Evolutionary conservation across 2,329 filamentous ascomycete species (phyloP).

Genomic region (Metarhizium album): DNA sequence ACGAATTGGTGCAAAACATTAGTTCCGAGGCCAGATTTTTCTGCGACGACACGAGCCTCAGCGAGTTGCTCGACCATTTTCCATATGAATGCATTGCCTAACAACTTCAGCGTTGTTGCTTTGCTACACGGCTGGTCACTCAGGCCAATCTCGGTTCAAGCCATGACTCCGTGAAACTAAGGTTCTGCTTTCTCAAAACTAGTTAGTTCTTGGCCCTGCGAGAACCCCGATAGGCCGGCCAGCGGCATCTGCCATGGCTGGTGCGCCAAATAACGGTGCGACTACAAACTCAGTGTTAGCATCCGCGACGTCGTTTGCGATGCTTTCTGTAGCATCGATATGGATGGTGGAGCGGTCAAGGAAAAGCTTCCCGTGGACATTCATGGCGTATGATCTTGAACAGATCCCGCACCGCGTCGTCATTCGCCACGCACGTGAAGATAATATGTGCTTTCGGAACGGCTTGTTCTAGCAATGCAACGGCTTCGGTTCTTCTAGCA

Average conservation of each 20-base stretch:
- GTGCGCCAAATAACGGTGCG: slow-evolving; percentile 58
- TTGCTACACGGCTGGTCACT: slow-evolving; percentile 56
- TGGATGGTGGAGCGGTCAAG: slow-evolving; percentile 84
- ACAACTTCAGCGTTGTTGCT: slow-evolving; percentile 63
- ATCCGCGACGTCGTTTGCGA: slow-evolving; percentile 46
- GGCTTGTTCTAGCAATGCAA: slow-evolving; percentile 52
- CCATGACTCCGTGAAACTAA: slow-evolving; percentile 63
- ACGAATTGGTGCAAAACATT: slow-evolving; percentile 62
- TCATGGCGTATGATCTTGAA: slow-evolving; percentile 44
- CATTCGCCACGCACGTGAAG: slow-evolving; percentile 73
- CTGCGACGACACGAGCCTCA: slow-evolving; percentile 68
- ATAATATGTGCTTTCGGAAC: slow-evolving; percentile 63
- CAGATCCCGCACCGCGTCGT: slow-evolving; percentile 56
- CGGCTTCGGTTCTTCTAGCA: slow-evolving; percentile 51
- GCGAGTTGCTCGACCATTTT: slow-evolving; percentile 73
- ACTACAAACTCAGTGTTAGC: slow-evolving; percentile 66
- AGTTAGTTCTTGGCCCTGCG: slow-evolving; percentile 47
- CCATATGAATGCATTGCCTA: slow-evolving; percentile 79
- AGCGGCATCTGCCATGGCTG: slow-evolving; percentile 57
- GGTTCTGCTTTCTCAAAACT: slow-evolving; percentile 55
- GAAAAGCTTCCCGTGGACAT: slow-evolving; percentile 63
- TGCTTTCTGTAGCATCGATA: slow-evolving; percentile 62
- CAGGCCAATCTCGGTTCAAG: slow-evolving; percentile 59
- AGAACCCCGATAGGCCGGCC: slow-evolving; percentile 65
- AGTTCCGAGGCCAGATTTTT: slow-evolving; percentile 66